Conservation (phyloP, 2,329 filamentous ascomycete species). For the Coniochaeta sp. region DNA sequence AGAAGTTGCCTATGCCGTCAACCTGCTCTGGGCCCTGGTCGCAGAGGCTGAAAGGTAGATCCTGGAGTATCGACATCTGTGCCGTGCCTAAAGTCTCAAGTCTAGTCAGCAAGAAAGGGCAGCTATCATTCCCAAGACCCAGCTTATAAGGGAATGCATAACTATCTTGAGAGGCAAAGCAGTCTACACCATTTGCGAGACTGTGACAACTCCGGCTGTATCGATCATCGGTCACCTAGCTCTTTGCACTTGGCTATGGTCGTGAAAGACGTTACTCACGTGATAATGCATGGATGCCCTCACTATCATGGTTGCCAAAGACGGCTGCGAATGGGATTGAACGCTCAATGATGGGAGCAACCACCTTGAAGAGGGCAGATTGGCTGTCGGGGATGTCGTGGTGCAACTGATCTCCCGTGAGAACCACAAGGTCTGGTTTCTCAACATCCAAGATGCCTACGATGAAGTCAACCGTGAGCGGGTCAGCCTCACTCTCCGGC, state of each 20-base stretch:
- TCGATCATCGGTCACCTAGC: conserved; percentile 12
- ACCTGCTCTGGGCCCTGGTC: conserved; percentile 18
- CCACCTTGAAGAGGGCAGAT: conserved; percentile 49
- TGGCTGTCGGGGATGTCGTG: conserved; percentile 23
- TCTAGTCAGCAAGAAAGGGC: conserved; percentile 18
- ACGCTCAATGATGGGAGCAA: conserved; percentile 56
- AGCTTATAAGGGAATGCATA: not conserved
- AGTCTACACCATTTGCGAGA: conserved; percentile 14
- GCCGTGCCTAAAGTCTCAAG: conserved; percentile 22
- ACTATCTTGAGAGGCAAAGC: conserved; percentile 4
- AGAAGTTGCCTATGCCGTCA: conserved; percentile 22
- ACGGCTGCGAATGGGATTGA: conserved; percentile 65
- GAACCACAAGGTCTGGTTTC: conserved; percentile 61
- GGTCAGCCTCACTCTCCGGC: conserved; percentile 55
- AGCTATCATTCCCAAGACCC: conserved; percentile 7
- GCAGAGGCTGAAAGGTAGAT: conserved; percentile 19
- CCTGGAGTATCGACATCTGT: conserved; percentile 21
- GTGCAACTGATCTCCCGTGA: conserved; percentile 62
- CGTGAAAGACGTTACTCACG: conserved; percentile 24
- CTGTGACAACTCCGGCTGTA: conserved; percentile 3
- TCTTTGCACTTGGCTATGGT: conserved; percentile 12
- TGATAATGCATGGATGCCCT: conserved; percentile 40
- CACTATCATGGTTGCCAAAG: conserved; percentile 68
- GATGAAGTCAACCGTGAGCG: conserved; percentile 61
- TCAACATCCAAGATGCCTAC: conserved; percentile 60